These are phyloP conservation scores for Buddleja alternifolia DNA, from an alignment of 257 asterid species.

Conservation along the genomic window DNA sequence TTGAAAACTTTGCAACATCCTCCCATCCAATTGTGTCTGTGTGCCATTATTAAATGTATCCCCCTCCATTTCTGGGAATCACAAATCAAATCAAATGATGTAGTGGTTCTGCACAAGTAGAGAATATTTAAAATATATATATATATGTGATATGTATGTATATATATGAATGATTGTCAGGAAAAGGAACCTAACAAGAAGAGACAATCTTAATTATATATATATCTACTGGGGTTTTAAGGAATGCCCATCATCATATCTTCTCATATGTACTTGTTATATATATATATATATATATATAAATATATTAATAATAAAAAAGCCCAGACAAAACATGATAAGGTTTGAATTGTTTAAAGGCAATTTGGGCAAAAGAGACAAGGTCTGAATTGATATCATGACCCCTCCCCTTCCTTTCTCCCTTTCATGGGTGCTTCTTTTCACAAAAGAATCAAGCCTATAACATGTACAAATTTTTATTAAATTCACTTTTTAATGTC, in stretches of 20 bases:
- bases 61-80: conserved; percentile 71
- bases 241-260: conserved; percentile 59
- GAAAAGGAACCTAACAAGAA: conserved; percentile 21
- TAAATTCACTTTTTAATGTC: too few species aligned
- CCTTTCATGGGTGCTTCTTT: conserved; percentile 26
- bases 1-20: conserved; percentile 73
- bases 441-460: conserved; percentile 30
- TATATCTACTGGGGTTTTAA: conserved; percentile 35
- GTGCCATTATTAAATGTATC: conserved; percentile 66
- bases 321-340: conserved; percentile 79
- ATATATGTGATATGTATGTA: too few species aligned
- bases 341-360: conserved; percentile 64
- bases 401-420: conserved; percentile 23
- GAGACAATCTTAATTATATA: conserved; percentile 31
- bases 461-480: conserved; percentile 26
- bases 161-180: background rate
- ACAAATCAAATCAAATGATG: conserved; percentile 26
- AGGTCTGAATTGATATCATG: conserved; percentile 68
- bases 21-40: conserved; percentile 71
- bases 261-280: conserved; percentile 51
- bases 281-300: too few species aligned
- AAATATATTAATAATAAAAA: conserved; percentile 40
- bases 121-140: background rate
- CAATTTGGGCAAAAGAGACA: conserved; percentile 69
- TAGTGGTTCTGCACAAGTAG: conserved; percentile 36